phyloP scores from a whole-genome alignment of 2,329 filamentous ascomycete genomes.

The Coniosporium tulheliwenetii region DNA sequence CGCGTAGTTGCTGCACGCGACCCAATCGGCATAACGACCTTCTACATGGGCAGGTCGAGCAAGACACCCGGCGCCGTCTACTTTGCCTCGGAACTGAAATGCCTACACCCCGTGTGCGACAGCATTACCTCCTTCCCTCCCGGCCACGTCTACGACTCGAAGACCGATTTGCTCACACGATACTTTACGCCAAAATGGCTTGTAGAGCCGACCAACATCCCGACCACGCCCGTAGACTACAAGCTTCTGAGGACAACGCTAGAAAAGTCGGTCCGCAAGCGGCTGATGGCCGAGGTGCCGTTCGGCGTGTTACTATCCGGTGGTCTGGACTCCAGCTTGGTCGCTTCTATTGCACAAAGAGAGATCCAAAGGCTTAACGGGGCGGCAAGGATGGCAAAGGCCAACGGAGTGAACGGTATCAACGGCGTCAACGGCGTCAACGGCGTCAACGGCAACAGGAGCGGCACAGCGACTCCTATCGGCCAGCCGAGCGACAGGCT shows the following conservation, averaged over 20 bases:
- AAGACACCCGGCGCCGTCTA: conserved; percentile 71
- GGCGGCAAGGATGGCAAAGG: conserved; percentile 25
- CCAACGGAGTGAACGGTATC: conserved; percentile 15
- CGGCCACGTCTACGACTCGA: conserved; percentile 90
- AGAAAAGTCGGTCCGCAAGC: conserved; percentile 86
- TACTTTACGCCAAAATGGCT: conserved; percentile 86
- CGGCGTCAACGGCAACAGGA: conserved; percentile 30
- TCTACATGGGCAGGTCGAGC: conserved; percentile 86
- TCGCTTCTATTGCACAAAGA: conserved; percentile 87
- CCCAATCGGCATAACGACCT: conserved; percentile 91
- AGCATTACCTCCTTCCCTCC: conserved; percentile 89
- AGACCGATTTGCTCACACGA: conserved; percentile 66
- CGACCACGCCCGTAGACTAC: conserved; percentile 66
- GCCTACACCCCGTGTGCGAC: conserved; percentile 83
- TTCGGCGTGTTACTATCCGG: conserved; percentile 93
- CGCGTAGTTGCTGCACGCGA: conserved; percentile 87
- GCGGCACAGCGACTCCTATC: conserved; percentile 19
- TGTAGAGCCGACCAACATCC: conserved; percentile 67
- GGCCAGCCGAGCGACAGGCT: conserved; percentile 50
- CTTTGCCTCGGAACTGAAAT: conserved; percentile 96
- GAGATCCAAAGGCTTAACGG: conserved; percentile 70
- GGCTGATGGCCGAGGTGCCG: conserved; percentile 96
- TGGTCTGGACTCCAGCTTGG: conserved; percentile 87
- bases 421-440: conserved; percentile 23
- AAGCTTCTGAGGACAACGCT: conserved; percentile 67